Evolutionary conservation across 2,329 filamentous ascomycete species (phyloP).

Genomic region (Xylariaceae sp.): DNA sequence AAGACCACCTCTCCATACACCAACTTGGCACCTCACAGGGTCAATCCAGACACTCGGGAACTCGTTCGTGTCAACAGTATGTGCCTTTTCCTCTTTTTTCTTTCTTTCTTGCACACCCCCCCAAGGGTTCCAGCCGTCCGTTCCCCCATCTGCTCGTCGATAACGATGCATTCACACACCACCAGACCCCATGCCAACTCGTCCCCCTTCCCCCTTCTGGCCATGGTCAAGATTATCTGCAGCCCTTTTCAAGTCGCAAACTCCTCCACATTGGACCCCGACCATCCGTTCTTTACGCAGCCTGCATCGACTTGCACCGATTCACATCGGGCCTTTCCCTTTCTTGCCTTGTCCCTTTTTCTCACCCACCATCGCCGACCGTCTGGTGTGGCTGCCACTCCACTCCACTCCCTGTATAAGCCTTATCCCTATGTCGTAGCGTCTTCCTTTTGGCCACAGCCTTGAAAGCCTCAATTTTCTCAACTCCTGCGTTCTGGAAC

Average conservation of each 20-base stretch:
- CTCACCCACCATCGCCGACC: conserved; percentile 29
- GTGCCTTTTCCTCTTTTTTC: conserved; percentile 20
- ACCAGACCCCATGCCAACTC: conserved; percentile 22
- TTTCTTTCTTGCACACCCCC: conserved; percentile 18
- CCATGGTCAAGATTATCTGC: conserved; percentile 28
- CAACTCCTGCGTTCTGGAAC: too few species aligned
- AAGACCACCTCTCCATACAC: conserved; percentile 24
- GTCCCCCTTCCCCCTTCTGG: conserved; percentile 23
- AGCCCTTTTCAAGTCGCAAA: conserved; percentile 30
- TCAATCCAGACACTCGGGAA: conserved; percentile 31
- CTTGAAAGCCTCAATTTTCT: conserved; percentile 19
- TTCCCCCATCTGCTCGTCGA: conserved; percentile 29
- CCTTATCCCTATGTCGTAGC: conserved; percentile 24
- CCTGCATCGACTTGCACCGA: too few species aligned
- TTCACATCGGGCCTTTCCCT: conserved; percentile 32
- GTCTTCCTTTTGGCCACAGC: too few species aligned
- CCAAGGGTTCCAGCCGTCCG: conserved; percentile 14
- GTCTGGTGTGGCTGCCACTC: conserved; percentile 25
- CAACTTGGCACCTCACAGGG: conserved; percentile 27
- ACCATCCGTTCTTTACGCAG: conserved; percentile 29
- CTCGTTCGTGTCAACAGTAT: conserved; percentile 28
- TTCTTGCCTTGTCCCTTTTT: conserved; percentile 29
- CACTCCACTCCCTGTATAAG: conserved; percentile 27
- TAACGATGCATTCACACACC: conserved; percentile 33
- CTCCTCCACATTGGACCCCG: conserved; percentile 27